Base-by-base conservation (phyloP, 495 filamentous ascomycete genomes). In the Aspergillus conjunctus region DNA sequence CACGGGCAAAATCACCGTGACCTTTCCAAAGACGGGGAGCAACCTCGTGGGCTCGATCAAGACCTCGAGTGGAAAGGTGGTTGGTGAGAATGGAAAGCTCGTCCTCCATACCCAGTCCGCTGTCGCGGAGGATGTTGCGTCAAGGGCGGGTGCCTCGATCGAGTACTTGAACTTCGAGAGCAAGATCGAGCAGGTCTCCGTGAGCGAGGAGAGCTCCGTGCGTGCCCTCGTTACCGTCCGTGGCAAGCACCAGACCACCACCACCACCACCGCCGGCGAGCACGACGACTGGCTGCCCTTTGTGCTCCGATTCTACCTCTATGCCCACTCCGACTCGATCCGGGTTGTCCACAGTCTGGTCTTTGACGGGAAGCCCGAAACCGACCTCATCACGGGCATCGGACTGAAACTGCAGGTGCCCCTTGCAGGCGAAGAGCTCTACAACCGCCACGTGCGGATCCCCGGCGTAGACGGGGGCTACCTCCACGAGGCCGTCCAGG, bases 291-390 rank as follows among this genome's bases (percentile, higher is more conserved):
- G 69, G 72, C 66, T 79, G 12, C 74, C 67, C 14, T 79, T 79
- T 58, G 67, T 73, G 3, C 33, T 79, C 12, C 67, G 78, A 4
- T 79, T 79, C 56, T 81, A 79, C 52, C 60, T 79, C 6, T 81
- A 79, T 56, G 68, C 73, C 45, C 60, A 77, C 59, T 76, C 75
- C 2, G 71, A 74, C 21, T 61, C 69, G 1, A 71, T 79, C 22
- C 65, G 70, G 26, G 33, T 73, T 12, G 63, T 79, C 6, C 74
- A 80, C 54, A 75, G 68, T 17, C 59, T 78, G 12, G 48, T 79
- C 10, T 76, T 74, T 39, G 73, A 80, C 50, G 71, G 68, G 4
- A 64, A 70, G 4, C 54, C 72, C 4, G 66, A 69, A 10, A 60
- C 67, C 10, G 71, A 77, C 39, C 76, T 76, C 14, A 68, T 80